Percentiles rank a stretch among this genome's conserved stretches.
These are phyloP conservation scores for Hydnum rufescens DNA, from an alignment of 768 basidiomycete genomes.

Conservation along the genomic window DNA sequence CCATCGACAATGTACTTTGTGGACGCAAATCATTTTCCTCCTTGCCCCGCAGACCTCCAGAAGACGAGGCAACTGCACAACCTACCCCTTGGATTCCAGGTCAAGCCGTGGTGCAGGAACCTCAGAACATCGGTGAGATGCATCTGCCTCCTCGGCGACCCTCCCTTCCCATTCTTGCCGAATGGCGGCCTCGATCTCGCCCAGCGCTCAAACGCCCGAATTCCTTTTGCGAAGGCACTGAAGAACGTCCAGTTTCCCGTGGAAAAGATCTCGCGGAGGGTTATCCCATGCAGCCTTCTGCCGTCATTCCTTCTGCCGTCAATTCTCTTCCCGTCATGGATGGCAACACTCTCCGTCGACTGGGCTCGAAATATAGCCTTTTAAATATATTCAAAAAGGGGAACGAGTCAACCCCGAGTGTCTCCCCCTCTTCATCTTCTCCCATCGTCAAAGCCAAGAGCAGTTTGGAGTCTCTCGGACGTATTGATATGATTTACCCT, in stretches of 20 bases:
- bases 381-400: constrained; percentile 11
- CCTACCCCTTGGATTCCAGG: background rate
- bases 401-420: background rate
- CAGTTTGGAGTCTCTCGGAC: background rate
- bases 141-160: constrained; percentile 28
- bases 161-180: constrained; percentile 41
- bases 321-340: background rate
- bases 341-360: background rate
- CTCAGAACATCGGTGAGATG: background rate
- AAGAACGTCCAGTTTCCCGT: constrained; percentile 14
- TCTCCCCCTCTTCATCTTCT: background rate
- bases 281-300: background rate
- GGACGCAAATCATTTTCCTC: constrained; percentile 21
- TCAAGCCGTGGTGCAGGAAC: background rate
- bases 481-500: background rate
- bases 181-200: constrained; percentile 13
- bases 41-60: constrained; percentile 16
- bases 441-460: background rate
- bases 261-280: no score
- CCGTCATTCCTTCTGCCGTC: background rate
- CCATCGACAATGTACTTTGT: constrained; percentile 52
- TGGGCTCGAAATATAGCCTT: constrained; percentile 11
- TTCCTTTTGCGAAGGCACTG: constrained; percentile 52
- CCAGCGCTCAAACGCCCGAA: constrained; percentile 36
- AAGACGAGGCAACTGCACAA: constrained; percentile 10